Base-by-base conservation (phyloP, 2,329 filamentous ascomycete genomes). In the Metarhizium humberi region DNA sequence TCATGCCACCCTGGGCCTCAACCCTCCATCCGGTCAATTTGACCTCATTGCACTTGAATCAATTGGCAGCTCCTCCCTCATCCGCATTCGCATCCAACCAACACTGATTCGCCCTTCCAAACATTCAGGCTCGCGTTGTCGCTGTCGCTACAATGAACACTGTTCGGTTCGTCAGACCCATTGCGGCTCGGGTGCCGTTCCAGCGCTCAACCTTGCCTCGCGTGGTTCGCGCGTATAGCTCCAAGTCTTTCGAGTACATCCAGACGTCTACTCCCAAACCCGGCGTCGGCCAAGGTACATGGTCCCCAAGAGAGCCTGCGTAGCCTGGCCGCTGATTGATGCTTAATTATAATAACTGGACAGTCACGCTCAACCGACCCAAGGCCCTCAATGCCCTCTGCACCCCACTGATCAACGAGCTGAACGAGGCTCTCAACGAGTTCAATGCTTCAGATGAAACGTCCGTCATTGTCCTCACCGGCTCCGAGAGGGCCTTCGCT, bases 371-470 rank as follows among this genome's bases (percentile, higher is more conserved):
- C 61, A 90, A 95, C 79, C 88, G 94, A 48, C 94, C 94, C 59
- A 96, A 95, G 78, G 91, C 92, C 48, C 85, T 96, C 67, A 99
- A 99, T 71, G 94, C 94, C 49, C 84, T 99, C 60, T 92, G 82
- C 73, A 94, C 89, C 6, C 90, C 92, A 10, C 84, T 99, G 52
- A 96, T 99, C 70, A 78, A 76, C 62, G 94, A 99, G 75, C 82
- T 99, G 62, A 95, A 95, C 73, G 75, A 85, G 62, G 89, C 89
- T 38, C 81, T 96, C 54, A 74, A 73, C 59, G 78, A 81, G 56
- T 84, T 92, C 73, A 87, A 92, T 66, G 71, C 78, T 50, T 84
- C 88, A 59, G 78, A 85, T 55, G 77, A 80, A 36, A 86, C 91
- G 60, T 82, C 83, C 10, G 87, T 86, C 63, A 90, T 95, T 63